Base-by-base conservation (phyloP, 1,284 basidiomycete genomes). In the Thelephora terrestris region DNA sequence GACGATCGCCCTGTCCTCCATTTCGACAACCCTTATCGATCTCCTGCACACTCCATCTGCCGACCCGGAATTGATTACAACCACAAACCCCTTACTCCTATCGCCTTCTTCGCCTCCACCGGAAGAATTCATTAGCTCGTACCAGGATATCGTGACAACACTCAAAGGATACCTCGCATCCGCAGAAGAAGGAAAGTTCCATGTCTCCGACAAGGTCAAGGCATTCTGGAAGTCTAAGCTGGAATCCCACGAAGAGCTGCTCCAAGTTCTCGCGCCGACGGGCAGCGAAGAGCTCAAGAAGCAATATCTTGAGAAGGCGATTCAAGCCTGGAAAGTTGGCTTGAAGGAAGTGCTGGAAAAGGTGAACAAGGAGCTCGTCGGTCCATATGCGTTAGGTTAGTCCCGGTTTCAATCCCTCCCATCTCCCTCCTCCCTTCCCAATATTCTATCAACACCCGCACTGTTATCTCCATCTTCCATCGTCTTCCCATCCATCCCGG, bases 311-410 rank as follows among this genome's bases (percentile, higher is more conserved):
- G 64, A 63, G 29, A 56, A 56, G 39, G 58, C 61, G 32, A 62
- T 67, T 12, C 57, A 57, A 29, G 50, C 57, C 18, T 62, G 58
- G 0, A 82, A 79, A 79, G 58, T 64, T 7, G 64, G 61, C 18
- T 55, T 81, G 9, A 71, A 70, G 17, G 64, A 71, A 2, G 71
- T 70, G 2, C 55, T 82, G 27, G 53, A 52, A 7, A 64, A 66
- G 46, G 56, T 81, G 29, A 81, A 79, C 61, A 68, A 71, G 43
- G 73, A 79, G 50, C 73, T 91, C 40, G 73, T 78, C 24, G 87
- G 85, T 0, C 86, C 87, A 1, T 90, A 73, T 59, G 67, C 74
- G 0, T 71, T 91, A 12, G 91, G 90, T 73, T 69, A 63, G 72
- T 54, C 18, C 10, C 20, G 16, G n/a, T 27, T 27, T 20, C 43